Conservation (phyloP, 1,284 basidiomycete species). For the Fomitopsis schrenkii region DNA sequence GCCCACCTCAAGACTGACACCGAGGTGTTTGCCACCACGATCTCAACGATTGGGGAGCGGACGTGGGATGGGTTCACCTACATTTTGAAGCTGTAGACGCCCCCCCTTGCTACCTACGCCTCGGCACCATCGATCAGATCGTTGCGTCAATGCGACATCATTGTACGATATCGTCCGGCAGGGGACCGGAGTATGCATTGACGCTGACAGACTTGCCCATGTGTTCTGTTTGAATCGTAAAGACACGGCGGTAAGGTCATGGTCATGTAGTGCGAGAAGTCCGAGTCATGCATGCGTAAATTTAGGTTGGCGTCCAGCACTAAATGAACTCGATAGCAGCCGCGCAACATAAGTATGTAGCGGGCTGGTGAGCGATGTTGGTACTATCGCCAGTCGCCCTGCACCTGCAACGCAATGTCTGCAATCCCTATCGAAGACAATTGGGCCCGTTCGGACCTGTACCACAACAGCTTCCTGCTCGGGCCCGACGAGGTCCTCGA, state of each 20-base stretch:
- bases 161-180: neutral
- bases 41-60: slow-evolving; percentile 56
- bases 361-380: neutral
- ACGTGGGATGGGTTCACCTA: slow-evolving; percentile 62
- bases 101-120: too few species aligned
- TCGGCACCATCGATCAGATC: neutral
- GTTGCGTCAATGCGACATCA: neutral
- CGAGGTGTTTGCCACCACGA: slow-evolving; percentile 56
- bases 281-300: too few species aligned
- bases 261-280: neutral
- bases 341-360: neutral
- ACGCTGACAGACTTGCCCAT: neutral
- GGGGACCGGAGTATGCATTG: neutral
- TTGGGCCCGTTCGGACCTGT: slow-evolving; percentile 51
- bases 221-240: neutral
- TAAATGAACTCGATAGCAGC: too few species aligned
- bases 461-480: slow-evolving; percentile 55
- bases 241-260: neutral
- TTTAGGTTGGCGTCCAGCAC: too few species aligned
- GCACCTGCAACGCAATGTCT: neutral
- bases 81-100: slow-evolving; percentile 26
- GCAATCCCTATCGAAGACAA: neutral
- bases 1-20: slow-evolving; percentile 44
- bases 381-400: neutral
- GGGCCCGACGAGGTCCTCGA: slow-evolving; percentile 41